A percentile compares a stretch with the other conserved stretches of the same genome.
Conservation (phyloP, 169 alveolate species). For the Theileria sp. region DNA sequence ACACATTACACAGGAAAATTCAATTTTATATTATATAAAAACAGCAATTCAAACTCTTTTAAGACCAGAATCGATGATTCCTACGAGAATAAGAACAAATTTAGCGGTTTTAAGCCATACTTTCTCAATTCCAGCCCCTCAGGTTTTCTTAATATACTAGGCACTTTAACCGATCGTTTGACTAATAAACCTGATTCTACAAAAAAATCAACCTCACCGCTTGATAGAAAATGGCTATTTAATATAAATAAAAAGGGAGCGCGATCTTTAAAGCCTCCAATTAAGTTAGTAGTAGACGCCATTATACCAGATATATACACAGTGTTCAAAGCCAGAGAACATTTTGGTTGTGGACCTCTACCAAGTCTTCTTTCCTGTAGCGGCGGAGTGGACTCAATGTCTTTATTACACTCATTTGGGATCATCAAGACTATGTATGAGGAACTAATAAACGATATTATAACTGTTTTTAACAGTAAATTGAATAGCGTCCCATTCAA, state of each 20-base stretch:
- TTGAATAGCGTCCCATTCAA: not conserved
- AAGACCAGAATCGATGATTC: not conserved
- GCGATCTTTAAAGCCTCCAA: not conserved
- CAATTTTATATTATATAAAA: not conserved
- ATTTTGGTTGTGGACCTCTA: not conserved
- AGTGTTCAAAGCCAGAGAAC: not conserved
- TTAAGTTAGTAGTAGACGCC: not conserved
- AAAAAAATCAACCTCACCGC: not conserved
- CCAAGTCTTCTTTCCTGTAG: conserved; percentile 55
- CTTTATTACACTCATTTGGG: conserved; percentile 59
- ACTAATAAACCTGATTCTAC: not conserved
- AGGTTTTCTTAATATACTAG: not conserved
- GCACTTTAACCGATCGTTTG: not conserved
- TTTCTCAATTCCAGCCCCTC: not conserved
- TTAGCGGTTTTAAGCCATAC: not conserved
- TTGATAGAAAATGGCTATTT: not conserved
- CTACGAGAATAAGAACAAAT: not conserved
- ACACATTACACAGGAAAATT: not conserved
- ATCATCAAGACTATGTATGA: conserved; percentile 20
- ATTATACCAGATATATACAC: not conserved
- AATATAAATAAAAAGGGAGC: not conserved
- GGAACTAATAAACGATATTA: not conserved
- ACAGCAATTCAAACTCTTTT: not conserved
- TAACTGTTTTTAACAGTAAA: not conserved
- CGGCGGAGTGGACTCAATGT: conserved; percentile 68